phyloP scores from a whole-genome alignment of 352 stramenopile species.

The Phytophthora cactorum region DNA sequence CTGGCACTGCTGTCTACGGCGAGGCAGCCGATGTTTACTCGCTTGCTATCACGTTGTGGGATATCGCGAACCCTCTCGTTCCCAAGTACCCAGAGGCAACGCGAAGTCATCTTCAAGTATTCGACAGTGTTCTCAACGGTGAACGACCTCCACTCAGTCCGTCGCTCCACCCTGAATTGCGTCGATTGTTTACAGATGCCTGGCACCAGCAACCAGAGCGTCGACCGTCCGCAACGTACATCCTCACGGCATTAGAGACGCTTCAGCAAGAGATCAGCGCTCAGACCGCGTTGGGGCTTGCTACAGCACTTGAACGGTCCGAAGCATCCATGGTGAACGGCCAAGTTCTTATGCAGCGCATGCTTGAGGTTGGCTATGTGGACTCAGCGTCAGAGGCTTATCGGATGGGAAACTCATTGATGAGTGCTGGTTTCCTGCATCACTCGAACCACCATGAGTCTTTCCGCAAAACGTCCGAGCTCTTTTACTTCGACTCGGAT shows the following conservation, averaged over 20 bases:
- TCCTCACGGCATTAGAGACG: constrained; percentile 53
- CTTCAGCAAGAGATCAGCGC: constrained; percentile 55
- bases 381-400: constrained; percentile 53
- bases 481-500: constrained; percentile 59
- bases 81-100: constrained; percentile 72
- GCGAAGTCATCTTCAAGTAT: constrained; percentile 72
- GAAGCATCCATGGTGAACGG: constrained; percentile 50
- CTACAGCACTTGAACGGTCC: constrained; percentile 27
- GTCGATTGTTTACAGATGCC: constrained; percentile 54
- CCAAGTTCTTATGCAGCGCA: constrained; percentile 61
- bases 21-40: constrained; percentile 78
- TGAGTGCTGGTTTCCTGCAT: constrained; percentile 73
- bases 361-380: constrained; percentile 67
- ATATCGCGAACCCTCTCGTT: constrained; percentile 65
- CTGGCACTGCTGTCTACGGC: constrained; percentile 67
- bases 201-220: constrained; percentile 60
- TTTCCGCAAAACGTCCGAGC: constrained; percentile 56
- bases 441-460: constrained; percentile 51
- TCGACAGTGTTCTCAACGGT: constrained; percentile 67
- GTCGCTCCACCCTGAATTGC: constrained; percentile 43
- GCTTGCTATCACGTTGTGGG: constrained; percentile 82
- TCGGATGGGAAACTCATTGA: constrained; percentile 63
- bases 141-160: constrained; percentile 54
- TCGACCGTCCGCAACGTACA: constrained; percentile 55
- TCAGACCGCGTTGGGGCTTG: constrained; percentile 46